Percentiles rank a stretch among this genome's conserved stretches.
Conservation (phyloP, 2,329 filamentous ascomycete genomes). For the Arthroderma sp. region DNA sequence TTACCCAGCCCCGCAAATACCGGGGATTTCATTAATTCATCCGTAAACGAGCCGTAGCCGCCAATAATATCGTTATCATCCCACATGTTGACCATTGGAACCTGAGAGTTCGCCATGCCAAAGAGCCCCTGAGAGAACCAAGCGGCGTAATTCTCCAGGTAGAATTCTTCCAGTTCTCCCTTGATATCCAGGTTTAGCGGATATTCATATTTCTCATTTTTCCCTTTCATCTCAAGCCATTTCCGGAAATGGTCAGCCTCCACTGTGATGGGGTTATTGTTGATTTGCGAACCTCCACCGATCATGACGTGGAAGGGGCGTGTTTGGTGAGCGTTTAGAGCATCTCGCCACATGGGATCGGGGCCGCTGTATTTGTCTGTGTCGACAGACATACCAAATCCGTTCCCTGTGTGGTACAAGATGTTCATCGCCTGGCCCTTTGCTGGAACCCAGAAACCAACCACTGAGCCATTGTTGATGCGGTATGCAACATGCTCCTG, state of each 20-base stretch:
- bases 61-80: constrained; percentile 90
- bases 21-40: constrained; percentile 80
- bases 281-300: constrained; percentile 92
- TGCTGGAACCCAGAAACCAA: constrained; percentile 89
- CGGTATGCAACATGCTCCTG: constrained; percentile 88
- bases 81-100: constrained; percentile 97
- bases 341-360: constrained; percentile 93
- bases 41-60: constrained; percentile 84
- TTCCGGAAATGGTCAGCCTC: constrained; percentile 65
- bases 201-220: constrained; percentile 63
- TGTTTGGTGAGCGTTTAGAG: constrained; percentile 81
- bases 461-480: constrained; percentile 80
- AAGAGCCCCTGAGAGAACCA: constrained; percentile 98
- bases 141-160: constrained; percentile 73
- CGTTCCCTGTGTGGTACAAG: constrained; percentile 98
- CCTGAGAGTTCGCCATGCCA: constrained; percentile 81
- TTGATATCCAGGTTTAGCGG: constrained; percentile 74
- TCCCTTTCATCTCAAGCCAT: constrained; percentile 73
- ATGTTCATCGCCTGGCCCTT: constrained; percentile 84
- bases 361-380: constrained; percentile 75
- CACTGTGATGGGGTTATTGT: constrained; percentile 74
- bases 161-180: constrained; percentile 76
- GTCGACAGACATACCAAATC: constrained; percentile 72
- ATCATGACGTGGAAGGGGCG: constrained; percentile 97
- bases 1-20: constrained; percentile 83